phyloP scores from a whole-genome alignment of 805 yeast genomes.

The Zygosaccharomyces siamensis region DNA sequence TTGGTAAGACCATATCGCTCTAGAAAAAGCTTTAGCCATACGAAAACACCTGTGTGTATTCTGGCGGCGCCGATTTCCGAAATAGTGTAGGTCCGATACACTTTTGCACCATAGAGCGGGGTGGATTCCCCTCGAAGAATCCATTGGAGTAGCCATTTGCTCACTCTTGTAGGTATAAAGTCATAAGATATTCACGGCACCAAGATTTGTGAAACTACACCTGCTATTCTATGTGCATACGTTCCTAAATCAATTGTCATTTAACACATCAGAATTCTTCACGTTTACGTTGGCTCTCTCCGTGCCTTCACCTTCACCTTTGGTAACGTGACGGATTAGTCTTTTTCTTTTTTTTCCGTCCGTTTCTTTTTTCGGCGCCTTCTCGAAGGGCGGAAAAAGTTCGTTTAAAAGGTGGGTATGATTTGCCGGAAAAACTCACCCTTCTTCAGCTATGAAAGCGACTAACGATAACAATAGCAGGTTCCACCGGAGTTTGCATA shows the following conservation, averaged over 20 bases:
- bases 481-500: background rate
- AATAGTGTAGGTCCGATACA: background rate
- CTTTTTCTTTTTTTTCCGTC: too few species aligned
- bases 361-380: background rate
- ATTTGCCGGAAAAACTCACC: background rate
- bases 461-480: background rate
- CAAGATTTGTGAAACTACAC: too few species aligned
- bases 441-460: background rate
- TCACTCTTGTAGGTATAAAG: background rate
- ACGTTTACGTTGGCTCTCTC: too few species aligned
- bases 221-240: too few species aligned
- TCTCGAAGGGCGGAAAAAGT: background rate
- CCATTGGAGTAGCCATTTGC: background rate
- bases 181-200: too few species aligned
- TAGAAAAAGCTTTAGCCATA: too few species aligned
- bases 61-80: background rate
- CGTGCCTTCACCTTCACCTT: too few species aligned
- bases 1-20: too few species aligned
- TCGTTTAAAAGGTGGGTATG: background rate
- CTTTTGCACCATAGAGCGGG: background rate
- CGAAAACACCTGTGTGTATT: background rate
- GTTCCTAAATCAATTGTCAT: too few species aligned
- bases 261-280: too few species aligned
- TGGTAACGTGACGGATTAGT: background rate
- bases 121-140: background rate